Evolutionary conservation across 2,329 filamentous ascomycete genomes (phyloP).

Genomic region (Fusarium subtropicale): DNA sequence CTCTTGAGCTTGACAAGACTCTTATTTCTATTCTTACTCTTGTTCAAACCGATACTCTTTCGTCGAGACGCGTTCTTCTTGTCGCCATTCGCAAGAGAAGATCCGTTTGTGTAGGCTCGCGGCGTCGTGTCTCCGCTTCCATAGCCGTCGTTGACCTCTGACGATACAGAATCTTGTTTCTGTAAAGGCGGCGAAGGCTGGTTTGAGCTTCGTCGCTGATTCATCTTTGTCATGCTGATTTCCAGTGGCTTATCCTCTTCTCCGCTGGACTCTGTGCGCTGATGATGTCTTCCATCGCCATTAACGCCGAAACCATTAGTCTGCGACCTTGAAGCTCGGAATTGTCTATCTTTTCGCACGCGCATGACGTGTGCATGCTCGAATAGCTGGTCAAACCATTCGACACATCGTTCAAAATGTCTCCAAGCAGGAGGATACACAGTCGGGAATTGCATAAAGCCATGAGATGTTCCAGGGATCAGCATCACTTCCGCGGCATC

Average conservation of each 20-base stretch:
- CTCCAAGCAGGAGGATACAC: conserved; percentile 93
- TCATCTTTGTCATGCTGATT: conserved; percentile 73
- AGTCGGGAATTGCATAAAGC: conserved; percentile 90
- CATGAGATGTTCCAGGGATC: conserved; percentile 90
- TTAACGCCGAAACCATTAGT: conserved; percentile 35
- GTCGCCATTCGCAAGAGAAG: conserved; percentile 40
- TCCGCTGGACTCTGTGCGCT: conserved; percentile 70
- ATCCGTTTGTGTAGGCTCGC: conserved; percentile 30
- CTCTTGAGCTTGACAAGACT: conserved; percentile 66
- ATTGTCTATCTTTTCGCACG: conserved; percentile 42
- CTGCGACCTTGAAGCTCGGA: conserved; percentile 12
- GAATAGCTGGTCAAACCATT: conserved; percentile 87
- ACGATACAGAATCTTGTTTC: conserved; percentile 18
- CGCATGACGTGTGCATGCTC: conserved; percentile 59
- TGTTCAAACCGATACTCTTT: conserved; percentile 45
- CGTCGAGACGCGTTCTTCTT: conserved; percentile 41
- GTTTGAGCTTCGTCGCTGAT: conserved; percentile 50
- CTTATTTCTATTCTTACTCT: conserved; percentile 58
- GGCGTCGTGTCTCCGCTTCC: conserved; percentile 38
- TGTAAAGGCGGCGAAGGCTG: conserved; percentile 25
- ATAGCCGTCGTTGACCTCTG: conserved; percentile 19
- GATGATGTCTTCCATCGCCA: conserved; percentile 46
- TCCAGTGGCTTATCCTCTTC: conserved; percentile 87
- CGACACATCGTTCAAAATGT: conserved; percentile 80
- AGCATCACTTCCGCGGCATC: conserved; percentile 77